These are phyloP conservation scores for Xylaria digitata DNA, from an alignment of 2,329 filamentous ascomycete genomes.

Conservation along the genomic window DNA sequence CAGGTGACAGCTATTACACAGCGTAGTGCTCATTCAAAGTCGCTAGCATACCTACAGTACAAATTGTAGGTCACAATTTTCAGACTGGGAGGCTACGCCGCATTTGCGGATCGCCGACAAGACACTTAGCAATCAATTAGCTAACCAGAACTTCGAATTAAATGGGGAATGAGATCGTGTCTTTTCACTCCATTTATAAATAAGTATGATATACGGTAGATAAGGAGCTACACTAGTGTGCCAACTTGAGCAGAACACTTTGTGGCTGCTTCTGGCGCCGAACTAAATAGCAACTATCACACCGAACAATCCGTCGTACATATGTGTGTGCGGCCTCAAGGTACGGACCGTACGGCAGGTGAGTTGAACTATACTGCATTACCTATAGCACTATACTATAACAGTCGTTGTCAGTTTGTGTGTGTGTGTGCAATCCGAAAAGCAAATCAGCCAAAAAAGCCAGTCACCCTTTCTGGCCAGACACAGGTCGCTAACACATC, in stretches of 20 bases:
- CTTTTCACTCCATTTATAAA: neutral
- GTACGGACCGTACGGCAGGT: neutral
- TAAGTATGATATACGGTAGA: no score
- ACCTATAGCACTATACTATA: neutral
- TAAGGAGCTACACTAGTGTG: no score
- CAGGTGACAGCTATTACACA: no score
- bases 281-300: neutral
- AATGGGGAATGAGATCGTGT: neutral
- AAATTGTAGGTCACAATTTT: no score
- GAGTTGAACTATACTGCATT: neutral
- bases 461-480: slow-evolving; percentile 8
- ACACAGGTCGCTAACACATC: neutral
- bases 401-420: neutral
- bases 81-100: neutral
- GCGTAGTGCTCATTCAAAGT: no score
- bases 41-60: no score
- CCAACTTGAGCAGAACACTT: neutral
- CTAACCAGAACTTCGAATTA: slow-evolving; percentile 3
- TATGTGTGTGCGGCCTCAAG: neutral
- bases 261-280: neutral
- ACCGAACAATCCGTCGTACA: neutral
- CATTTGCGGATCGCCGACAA: neutral
- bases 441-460: neutral
- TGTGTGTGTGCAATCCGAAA: neutral
- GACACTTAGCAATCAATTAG: neutral